phyloP scores from a whole-genome alignment of 805 yeast species.

The Starmerella davenportii region DNA sequence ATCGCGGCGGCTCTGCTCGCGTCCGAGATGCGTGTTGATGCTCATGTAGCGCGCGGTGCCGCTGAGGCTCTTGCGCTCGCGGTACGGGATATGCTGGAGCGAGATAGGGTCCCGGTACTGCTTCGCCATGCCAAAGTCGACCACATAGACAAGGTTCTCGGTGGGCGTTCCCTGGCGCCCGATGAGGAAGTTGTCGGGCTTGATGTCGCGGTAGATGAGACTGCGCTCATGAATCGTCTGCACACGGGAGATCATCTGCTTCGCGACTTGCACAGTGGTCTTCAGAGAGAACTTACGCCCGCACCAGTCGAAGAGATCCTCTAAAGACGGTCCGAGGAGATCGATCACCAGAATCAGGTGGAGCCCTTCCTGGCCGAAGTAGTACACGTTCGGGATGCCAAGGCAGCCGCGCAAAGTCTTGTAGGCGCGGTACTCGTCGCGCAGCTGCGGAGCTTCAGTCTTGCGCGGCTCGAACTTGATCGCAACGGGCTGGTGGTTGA shows the following conservation, averaged over 20 bases:
- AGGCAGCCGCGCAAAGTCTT: constrained; percentile 61
- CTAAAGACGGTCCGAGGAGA: constrained; percentile 84
- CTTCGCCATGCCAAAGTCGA: constrained; percentile 86
- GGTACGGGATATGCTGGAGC: constrained; percentile 84
- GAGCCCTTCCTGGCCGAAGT: constrained; percentile 94
- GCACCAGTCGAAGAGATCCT: constrained; percentile 97
- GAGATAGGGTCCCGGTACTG: constrained; percentile 89
- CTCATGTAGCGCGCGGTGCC: constrained; percentile 97
- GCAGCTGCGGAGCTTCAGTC: constrained; percentile 89
- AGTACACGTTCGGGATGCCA: constrained; percentile 93
- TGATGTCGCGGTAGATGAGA: constrained; percentile 87
- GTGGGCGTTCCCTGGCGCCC: constrained; percentile 75
- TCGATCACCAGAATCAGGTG: constrained; percentile 92
- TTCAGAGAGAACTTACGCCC: constrained; percentile 73
- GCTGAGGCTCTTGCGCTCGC: constrained; percentile 88
- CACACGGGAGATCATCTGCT: constrained; percentile 80
- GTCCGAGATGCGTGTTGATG: constrained; percentile 88
- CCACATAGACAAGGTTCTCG: constrained; percentile 64
- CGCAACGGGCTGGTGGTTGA: constrained; percentile 85
- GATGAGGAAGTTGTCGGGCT: constrained; percentile 89
- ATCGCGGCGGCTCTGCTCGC: constrained; percentile 92
- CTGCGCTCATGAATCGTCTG: constrained; percentile 78
- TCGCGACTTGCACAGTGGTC: constrained; percentile 84
- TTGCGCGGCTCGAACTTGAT: constrained; percentile 91
- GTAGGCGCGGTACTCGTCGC: constrained; percentile 94